Conservation (phyloP, 345 rosid genomes). For the Salix exigua region DNA sequence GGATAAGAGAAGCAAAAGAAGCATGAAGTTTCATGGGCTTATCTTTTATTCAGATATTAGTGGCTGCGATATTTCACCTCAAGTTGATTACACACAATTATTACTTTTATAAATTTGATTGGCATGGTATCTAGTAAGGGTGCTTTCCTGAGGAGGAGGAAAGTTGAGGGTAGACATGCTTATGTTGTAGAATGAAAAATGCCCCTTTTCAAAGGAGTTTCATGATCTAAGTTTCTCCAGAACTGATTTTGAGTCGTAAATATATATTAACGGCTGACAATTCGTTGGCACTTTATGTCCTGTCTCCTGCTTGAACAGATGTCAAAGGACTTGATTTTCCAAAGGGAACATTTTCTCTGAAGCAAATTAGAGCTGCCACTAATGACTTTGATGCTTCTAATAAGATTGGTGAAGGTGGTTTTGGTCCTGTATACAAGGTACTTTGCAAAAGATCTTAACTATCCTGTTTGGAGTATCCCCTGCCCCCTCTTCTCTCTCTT, state of each 20-base stretch:
- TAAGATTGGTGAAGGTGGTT: slow-evolving; percentile 72
- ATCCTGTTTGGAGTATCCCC: neutral
- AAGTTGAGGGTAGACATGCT: neutral
- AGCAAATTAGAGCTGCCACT: slow-evolving; percentile 50
- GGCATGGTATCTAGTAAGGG: neutral
- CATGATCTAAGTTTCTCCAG: no score
- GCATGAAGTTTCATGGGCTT: neutral
- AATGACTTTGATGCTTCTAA: slow-evolving; percentile 45
- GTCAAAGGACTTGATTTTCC: slow-evolving; percentile 39
- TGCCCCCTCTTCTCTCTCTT: neutral
- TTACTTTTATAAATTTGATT: no score
- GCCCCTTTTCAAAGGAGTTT: neutral
- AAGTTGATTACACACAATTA: neutral
- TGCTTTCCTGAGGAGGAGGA: neutral
- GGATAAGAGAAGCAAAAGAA: neutral
- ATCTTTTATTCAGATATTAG: neutral
- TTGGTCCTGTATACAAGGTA: slow-evolving; percentile 68
- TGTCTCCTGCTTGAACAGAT: slow-evolving; percentile 23
- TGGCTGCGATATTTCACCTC: neutral
- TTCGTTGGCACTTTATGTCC: neutral
- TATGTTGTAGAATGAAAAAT: neutral
- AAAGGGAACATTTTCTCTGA: slow-evolving; percentile 42
- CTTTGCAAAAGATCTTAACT: neutral
- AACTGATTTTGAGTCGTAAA: neutral
- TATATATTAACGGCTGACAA: neutral